Base-by-base conservation (phyloP, 225 moss, liverwort and hornwort species). In the Pseudoscleropodium purum region DNA sequence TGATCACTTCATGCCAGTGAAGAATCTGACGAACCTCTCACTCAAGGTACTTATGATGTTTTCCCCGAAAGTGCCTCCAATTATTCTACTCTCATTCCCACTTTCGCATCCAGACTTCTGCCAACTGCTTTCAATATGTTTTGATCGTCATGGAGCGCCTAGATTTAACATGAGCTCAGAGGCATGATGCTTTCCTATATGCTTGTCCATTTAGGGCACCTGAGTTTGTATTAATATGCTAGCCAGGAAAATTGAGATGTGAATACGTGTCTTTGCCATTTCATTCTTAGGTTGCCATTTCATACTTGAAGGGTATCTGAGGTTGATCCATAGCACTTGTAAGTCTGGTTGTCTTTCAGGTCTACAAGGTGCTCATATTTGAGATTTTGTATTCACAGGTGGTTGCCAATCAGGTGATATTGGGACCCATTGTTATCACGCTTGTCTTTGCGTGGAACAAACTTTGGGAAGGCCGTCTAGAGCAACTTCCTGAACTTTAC, bases 381-480 rank as follows among this genome's bases (percentile, higher is more conserved):
- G 45, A 82, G 81, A 54, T 91, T 80, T 80, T 88, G 87, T 88
- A 18, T 36, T 64, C 84, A 37, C 93, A 98, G 98, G 96, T 97
- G 33, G 91, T 52, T 63, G 87, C 96, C 54, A 99, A 99, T 81
- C 99, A 99, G 81, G 74, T 97, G 56, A 93, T 99, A 49, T 89
- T 99, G 81, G 99, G 99, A 82, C 97, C 99, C 24, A 88, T 95
- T 51, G 95, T 97, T 49, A 92, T 99, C 69, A 86, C 95, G 36
- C 90, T 97, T 45, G 96, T 97, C 25, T 99, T 99, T 85, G 95
- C 96, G 30, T 99, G 99, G 99, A 97, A 96, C 84, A 94, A 94
- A 77, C 87, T 93, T 69, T 99, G 97, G 97, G 95, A 93, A 87
- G 95, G 96, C 59, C 93, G 91, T 76, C 89, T 96, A 54, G 89